These are phyloP conservation scores for Monosporascus sp. DNA, from an alignment of 2,329 filamentous ascomycete species.

Conservation along the genomic window DNA sequence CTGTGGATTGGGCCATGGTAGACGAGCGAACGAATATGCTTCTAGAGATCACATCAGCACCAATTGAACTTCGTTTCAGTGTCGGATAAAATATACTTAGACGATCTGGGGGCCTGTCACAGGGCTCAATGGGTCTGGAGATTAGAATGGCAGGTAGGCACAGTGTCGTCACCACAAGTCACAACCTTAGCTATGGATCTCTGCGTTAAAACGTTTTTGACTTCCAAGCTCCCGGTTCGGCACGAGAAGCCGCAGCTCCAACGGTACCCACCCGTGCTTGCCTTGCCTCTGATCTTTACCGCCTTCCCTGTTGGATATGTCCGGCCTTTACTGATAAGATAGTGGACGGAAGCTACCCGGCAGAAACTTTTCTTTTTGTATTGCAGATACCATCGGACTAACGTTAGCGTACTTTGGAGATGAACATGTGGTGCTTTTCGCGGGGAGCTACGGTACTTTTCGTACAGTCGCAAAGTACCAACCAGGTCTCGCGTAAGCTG, in stretches of 20 bases:
- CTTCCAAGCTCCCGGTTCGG: neutral
- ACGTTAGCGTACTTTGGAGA: neutral
- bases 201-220: neutral
- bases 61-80: conserved; percentile 9
- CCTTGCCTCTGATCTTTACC: neutral
- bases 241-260: neutral
- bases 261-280: neutral
- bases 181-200: conserved; percentile 1
- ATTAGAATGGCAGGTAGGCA: too few relatives aligned
- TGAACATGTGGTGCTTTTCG: neutral
- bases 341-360: neutral
- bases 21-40: conserved; percentile 7
- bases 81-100: conserved; percentile 10
- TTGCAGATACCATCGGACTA: neutral
- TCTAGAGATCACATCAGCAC: conserved; percentile 9
- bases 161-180: too few relatives aligned
- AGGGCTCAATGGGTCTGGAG: too few relatives aligned
- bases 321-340: neutral
- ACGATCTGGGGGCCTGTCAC: neutral
- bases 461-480: neutral
- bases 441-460: neutral
- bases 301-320: neutral
- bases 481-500: neutral
- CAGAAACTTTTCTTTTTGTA: neutral
- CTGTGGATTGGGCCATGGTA: conserved; percentile 49